Conservation (phyloP, 202 grass and related monocot genomes). For the Saccharum hybrid region DNA sequence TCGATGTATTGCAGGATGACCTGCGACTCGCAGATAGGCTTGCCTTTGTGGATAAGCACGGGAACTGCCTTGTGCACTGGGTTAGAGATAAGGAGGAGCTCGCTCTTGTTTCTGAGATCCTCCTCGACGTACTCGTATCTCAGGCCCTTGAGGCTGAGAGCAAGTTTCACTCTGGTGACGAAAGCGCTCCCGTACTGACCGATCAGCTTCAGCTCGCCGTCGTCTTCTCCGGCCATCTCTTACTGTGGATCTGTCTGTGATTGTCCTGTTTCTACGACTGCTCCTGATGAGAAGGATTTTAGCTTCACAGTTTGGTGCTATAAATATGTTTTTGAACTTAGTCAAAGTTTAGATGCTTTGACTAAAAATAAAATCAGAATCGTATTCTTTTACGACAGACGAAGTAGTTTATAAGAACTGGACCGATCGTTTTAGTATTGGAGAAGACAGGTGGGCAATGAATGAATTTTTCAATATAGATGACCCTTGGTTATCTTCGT, state of each 20-base stretch:
- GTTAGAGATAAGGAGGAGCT: conserved; percentile 51
- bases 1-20: conserved; percentile 59
- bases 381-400: too few relatives aligned
- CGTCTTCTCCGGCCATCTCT: conserved; percentile 34
- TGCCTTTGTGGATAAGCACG: conserved; percentile 43
- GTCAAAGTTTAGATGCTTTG: too few relatives aligned
- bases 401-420: too few relatives aligned
- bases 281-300: too few relatives aligned
- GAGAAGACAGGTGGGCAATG: too few relatives aligned
- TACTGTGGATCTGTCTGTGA: not conserved
- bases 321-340: too few relatives aligned
- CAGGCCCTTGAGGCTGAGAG: conserved; percentile 51
- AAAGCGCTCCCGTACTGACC: conserved; percentile 48
- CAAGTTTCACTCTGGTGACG: conserved; percentile 45
- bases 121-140: conserved; percentile 55
- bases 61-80: conserved; percentile 51
- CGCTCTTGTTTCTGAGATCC: conserved; percentile 51
- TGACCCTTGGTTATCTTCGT: too few relatives aligned
- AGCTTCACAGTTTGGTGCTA: too few relatives aligned
- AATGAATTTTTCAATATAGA: too few relatives aligned
- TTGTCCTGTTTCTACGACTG: not conserved
- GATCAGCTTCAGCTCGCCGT: conserved; percentile 48
- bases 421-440: too few relatives aligned
- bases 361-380: too few relatives aligned
- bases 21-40: conserved; percentile 47